These are phyloP conservation scores for Xylariaceae sp. DNA, from an alignment of 2,329 filamentous ascomycete genomes.

Conservation along the genomic window DNA sequence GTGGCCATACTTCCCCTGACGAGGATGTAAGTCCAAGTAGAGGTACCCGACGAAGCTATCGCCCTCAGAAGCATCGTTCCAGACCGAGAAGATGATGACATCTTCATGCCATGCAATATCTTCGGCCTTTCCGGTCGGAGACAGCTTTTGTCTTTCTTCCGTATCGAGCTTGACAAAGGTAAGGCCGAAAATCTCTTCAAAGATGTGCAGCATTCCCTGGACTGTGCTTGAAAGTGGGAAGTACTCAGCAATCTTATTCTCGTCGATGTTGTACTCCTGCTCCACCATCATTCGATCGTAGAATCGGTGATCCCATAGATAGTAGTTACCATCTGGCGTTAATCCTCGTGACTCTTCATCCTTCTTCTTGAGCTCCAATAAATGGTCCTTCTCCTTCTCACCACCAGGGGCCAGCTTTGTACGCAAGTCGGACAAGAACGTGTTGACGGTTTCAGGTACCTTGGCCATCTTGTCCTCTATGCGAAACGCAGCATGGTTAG, in stretches of 20 bases:
- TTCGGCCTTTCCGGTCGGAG: slow-evolving; percentile 62
- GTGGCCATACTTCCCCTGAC: slow-evolving; percentile 79
- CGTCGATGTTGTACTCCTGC: slow-evolving; percentile 74
- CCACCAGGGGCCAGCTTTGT: slow-evolving; percentile 65
- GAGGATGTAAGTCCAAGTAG: slow-evolving; percentile 76
- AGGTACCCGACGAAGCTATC: slow-evolving; percentile 74
- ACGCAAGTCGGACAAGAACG: slow-evolving; percentile 69
- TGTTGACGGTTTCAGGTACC: slow-evolving; percentile 64
- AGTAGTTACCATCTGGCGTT: slow-evolving; percentile 65
- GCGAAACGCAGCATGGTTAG: slow-evolving; percentile 69
- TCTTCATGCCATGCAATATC: slow-evolving; percentile 81
- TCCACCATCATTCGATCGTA: slow-evolving; percentile 79
- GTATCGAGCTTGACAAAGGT: slow-evolving; percentile 69
- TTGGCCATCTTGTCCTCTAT: slow-evolving; percentile 88
- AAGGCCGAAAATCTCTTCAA: slow-evolving; percentile 77
- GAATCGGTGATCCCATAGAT: slow-evolving; percentile 77
- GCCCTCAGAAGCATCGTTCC: slow-evolving; percentile 70
- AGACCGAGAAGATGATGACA: slow-evolving; percentile 78
- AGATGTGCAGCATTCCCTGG: slow-evolving; percentile 75
- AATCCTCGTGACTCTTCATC: slow-evolving; percentile 58
- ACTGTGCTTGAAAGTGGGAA: slow-evolving; percentile 75
- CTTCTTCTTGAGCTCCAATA: slow-evolving; percentile 70
- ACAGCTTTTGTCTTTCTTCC: slow-evolving; percentile 61
- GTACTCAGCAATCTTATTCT: slow-evolving; percentile 77
- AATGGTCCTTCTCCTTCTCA: slow-evolving; percentile 62